Conservation (phyloP, 2,329 filamentous ascomycete genomes). For the Penicillium sclerotigenum region DNA sequence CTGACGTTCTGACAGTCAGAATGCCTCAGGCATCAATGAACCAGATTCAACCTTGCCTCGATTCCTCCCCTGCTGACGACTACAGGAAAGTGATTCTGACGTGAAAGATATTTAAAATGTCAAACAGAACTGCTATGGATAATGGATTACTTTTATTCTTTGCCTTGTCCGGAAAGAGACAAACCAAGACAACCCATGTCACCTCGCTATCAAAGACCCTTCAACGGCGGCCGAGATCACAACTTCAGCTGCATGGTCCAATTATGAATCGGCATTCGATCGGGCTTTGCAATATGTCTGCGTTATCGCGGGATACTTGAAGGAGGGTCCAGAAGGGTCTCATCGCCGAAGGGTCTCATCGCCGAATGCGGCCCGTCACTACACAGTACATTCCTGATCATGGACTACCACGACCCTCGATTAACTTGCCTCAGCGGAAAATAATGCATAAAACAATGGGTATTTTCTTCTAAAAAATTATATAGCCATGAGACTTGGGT, state of each 20-base stretch:
- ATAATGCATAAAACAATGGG: neutral
- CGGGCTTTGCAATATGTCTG: neutral
- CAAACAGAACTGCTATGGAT: neutral
- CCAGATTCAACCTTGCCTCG: neutral
- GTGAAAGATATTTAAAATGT: neutral
- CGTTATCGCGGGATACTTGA: constrained; percentile 8
- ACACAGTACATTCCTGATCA: constrained; percentile 14
- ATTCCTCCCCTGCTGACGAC: neutral
- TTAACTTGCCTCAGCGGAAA: neutral
- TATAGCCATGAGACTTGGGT: neutral
- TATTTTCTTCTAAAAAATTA: neutral
- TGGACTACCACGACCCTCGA: neutral
- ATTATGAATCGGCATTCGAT: neutral
- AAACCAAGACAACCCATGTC: neutral
- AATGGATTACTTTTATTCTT: neutral
- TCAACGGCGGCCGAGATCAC: neutral
- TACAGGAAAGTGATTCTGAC: neutral
- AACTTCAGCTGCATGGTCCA: constrained; percentile 4
- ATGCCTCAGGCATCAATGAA: constrained; percentile 5
- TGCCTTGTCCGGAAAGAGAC: constrained; percentile 15
- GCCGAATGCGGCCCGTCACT: constrained; percentile 14
- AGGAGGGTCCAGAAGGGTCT: constrained; percentile 10
- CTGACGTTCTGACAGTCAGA: neutral
- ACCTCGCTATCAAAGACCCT: constrained; percentile 3
- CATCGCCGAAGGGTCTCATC: constrained; percentile 3